These are phyloP conservation scores for Myxozyma geophila DNA, from an alignment of 805 yeast genomes.

Conservation along the genomic window DNA sequence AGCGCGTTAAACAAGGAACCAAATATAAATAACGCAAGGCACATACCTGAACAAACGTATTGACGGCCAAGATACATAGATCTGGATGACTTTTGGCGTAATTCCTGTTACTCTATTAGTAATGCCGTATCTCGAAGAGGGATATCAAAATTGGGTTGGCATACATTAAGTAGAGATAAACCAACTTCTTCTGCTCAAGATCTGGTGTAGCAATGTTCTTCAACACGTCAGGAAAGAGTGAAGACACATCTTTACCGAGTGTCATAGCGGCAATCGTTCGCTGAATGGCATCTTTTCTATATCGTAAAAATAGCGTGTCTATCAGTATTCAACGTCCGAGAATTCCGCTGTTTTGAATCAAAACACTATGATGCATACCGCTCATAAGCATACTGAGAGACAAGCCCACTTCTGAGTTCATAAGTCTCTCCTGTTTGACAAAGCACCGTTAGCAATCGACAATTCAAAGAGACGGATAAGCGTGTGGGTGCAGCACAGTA, in stretches of 20 bases:
- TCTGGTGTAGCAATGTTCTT: conserved; percentile 97
- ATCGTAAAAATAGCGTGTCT: background rate
- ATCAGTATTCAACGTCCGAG: background rate
- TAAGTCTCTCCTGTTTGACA: conserved; percentile 68
- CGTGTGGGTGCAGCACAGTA: background rate
- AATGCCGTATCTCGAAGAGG: background rate
- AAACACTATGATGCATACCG: conserved; percentile 39
- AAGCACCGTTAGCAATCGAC: background rate
- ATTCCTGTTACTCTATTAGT: conserved; percentile 49
- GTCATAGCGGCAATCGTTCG: conserved; percentile 98
- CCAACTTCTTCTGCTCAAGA: conserved; percentile 93
- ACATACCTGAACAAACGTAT: conserved; percentile 78
- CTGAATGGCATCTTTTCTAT: conserved; percentile 91
- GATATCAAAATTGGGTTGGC: background rate
- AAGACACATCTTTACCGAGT: conserved; percentile 92
- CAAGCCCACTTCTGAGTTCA: conserved; percentile 87
- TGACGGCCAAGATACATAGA: conserved; percentile 91
- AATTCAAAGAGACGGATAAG: background rate
- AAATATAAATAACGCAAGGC: background rate
- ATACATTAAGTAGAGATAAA: conserved; percentile 84
- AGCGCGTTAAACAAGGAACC: background rate
- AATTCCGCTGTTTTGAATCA: background rate
- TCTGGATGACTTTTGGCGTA: conserved; percentile 97
- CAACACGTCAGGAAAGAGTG: conserved; percentile 91
- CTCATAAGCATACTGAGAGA: conserved; percentile 92